Conservation (phyloP, 768 basidiomycete genomes). For the Suillus subaureus region DNA sequence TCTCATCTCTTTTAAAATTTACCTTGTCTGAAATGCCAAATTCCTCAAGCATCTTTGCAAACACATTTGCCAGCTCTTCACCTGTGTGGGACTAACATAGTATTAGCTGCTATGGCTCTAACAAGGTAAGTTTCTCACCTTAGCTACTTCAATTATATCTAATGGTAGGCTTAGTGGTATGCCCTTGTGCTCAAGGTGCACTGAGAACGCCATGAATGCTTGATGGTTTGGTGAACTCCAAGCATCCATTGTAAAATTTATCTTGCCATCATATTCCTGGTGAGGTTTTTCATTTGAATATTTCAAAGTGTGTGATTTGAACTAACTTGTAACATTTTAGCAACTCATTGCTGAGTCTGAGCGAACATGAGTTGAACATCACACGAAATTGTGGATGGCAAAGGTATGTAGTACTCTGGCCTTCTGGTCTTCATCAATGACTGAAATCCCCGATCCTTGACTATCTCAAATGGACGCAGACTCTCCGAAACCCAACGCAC, state of each 20-base stretch:
- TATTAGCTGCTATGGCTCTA: too few relatives aligned
- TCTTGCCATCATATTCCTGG: conserved; percentile 8
- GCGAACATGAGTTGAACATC: too few relatives aligned
- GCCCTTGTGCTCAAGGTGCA: conserved; percentile 29
- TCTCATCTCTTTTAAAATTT: background rate
- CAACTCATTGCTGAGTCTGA: too few relatives aligned
- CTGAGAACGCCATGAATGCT: conserved; percentile 29
- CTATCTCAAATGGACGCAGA: too few relatives aligned
- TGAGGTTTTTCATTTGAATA: background rate
- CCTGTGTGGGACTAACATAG: conserved; percentile 9
- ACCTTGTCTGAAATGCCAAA: conserved; percentile 24
- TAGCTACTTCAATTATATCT: conserved; percentile 34
- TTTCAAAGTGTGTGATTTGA: too few relatives aligned
- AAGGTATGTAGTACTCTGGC: too few relatives aligned
- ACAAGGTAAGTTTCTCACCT: background rate
- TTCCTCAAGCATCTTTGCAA: conserved; percentile 21
- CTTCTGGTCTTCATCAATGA: too few relatives aligned
- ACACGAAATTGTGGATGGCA: too few relatives aligned
- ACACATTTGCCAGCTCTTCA: conserved; percentile 19
- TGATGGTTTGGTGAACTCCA: conserved; percentile 39
- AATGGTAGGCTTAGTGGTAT: conserved; percentile 22
- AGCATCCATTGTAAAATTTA: conserved; percentile 7
- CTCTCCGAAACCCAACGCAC: too few relatives aligned
- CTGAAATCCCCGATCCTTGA: too few relatives aligned
- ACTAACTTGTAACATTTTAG: too few relatives aligned